Conservation (phyloP, 1,139 yeast species). For the Suhomyces wounanorum region DNA sequence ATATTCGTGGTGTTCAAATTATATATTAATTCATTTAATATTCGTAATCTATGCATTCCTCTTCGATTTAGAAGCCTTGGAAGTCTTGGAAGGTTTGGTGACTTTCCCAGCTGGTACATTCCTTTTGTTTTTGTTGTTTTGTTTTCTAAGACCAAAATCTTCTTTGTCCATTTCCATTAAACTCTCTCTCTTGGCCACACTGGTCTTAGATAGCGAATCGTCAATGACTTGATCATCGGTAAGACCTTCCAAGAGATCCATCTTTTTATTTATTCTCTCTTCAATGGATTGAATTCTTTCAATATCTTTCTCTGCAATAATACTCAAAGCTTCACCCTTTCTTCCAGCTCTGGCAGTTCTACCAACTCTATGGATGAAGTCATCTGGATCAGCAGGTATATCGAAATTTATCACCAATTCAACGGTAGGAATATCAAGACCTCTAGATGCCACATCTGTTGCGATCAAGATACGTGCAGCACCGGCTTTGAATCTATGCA, state of each 20-base stretch:
- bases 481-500: constrained; percentile 90
- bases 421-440: constrained; percentile 92
- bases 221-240: constrained; percentile 77
- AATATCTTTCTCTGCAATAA: constrained; percentile 85
- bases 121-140: constrained; percentile 53
- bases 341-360: constrained; percentile 99
- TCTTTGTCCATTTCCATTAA: constrained; percentile 92
- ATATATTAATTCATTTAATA: neutral
- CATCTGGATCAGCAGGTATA: constrained; percentile 95
- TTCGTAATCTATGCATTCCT: neutral
- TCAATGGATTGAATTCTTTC: constrained; percentile 83
- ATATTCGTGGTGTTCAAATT: neutral
- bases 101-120: constrained; percentile 12
- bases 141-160: constrained; percentile 75
- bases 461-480: constrained; percentile 92
- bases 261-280: constrained; percentile 73
- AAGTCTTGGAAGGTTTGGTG: neutral
- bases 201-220: constrained; percentile 64
- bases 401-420: constrained; percentile 89
- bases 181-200: constrained; percentile 87
- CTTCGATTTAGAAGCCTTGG: constrained; percentile 1
- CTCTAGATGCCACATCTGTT: constrained; percentile 96
- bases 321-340: constrained; percentile 54
- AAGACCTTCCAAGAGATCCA: constrained; percentile 69
- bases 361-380: constrained; percentile 97